phyloP scores from a whole-genome alignment of 352 stramenopile genomes.

The Phytophthora podocarpi region DNA sequence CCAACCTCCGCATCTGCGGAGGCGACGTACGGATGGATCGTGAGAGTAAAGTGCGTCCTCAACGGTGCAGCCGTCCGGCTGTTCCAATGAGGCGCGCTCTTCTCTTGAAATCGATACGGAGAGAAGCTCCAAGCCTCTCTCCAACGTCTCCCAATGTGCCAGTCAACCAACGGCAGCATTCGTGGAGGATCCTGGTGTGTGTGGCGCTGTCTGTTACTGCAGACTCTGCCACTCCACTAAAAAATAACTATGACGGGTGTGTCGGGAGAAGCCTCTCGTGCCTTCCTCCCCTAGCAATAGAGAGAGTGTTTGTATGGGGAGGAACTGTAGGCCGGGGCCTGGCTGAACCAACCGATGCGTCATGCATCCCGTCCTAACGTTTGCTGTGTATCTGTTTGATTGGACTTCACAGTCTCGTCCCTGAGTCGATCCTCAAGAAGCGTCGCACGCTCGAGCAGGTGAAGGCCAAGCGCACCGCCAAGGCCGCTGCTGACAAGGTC shows the following conservation, averaged over 20 bases:
- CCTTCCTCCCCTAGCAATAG: slow-evolving; percentile 1
- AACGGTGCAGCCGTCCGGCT: background rate
- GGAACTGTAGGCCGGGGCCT: background rate
- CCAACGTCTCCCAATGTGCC: slow-evolving; percentile 77
- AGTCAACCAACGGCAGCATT: slow-evolving; percentile 49
- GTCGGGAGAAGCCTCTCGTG: slow-evolving; percentile 35
- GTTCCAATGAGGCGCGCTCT: slow-evolving; percentile 32
- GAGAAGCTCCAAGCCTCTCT: slow-evolving; percentile 35
- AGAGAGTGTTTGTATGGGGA: background rate
- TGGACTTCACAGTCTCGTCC: slow-evolving; percentile 69
- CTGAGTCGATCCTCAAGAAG: slow-evolving; percentile 93
- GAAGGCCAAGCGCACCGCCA: slow-evolving; percentile 85
- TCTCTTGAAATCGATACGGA: slow-evolving; percentile 90
- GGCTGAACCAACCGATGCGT: slow-evolving; percentile 30
- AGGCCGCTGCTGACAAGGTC: slow-evolving; percentile 77
- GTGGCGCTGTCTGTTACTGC: slow-evolving; percentile 44
- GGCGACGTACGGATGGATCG: slow-evolving; percentile 65
- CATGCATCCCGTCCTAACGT: slow-evolving; percentile 79
- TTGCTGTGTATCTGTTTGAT: slow-evolving; percentile 22
- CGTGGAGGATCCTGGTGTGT: slow-evolving; percentile 86
- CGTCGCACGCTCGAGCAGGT: slow-evolving; percentile 87
- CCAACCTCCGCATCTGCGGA: background rate
- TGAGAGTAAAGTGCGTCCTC: slow-evolving; percentile 79
- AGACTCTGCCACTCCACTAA: slow-evolving; percentile 81
- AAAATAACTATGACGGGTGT: slow-evolving; percentile 90